These are phyloP conservation scores for Cladophialophora chaetospira DNA, from an alignment of 2,329 filamentous ascomycete genomes.

Conservation along the genomic window DNA sequence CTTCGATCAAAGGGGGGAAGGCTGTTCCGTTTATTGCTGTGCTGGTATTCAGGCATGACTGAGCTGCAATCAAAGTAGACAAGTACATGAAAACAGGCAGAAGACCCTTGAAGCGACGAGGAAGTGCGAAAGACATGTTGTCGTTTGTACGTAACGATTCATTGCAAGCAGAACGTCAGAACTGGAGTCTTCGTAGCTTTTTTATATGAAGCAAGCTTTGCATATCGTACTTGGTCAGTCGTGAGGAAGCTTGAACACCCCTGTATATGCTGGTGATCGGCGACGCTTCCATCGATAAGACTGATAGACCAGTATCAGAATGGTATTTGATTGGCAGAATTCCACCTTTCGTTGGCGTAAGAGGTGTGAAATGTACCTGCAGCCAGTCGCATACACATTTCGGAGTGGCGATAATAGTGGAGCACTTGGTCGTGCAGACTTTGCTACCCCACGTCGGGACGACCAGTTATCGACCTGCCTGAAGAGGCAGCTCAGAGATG, in stretches of 20 bases:
- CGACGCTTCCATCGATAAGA: constrained; percentile 6
- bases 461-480: constrained; percentile 21
- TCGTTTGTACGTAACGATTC: background rate
- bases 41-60: constrained; percentile 19
- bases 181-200: background rate
- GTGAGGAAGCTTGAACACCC: background rate
- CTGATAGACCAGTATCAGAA: background rate
- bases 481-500: constrained; percentile 22
- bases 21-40: constrained; percentile 26
- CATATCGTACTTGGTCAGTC: background rate
- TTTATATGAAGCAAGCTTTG: background rate
- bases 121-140: constrained; percentile 1
- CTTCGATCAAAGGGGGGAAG: constrained; percentile 51
- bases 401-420: background rate
- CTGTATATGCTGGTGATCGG: constrained; percentile 1
- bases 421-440: background rate
- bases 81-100: constrained; percentile 10
- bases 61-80: constrained; percentile 1
- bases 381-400: background rate
- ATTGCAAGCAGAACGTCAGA: background rate
- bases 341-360: background rate
- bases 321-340: background rate
- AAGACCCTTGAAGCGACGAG: background rate
- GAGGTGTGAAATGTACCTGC: constrained; percentile 1
- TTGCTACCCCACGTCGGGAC: constrained; percentile 11